phyloP scores from a whole-genome alignment of 2,329 filamentous ascomycete species.

The Cryphonectria nitschkei region DNA sequence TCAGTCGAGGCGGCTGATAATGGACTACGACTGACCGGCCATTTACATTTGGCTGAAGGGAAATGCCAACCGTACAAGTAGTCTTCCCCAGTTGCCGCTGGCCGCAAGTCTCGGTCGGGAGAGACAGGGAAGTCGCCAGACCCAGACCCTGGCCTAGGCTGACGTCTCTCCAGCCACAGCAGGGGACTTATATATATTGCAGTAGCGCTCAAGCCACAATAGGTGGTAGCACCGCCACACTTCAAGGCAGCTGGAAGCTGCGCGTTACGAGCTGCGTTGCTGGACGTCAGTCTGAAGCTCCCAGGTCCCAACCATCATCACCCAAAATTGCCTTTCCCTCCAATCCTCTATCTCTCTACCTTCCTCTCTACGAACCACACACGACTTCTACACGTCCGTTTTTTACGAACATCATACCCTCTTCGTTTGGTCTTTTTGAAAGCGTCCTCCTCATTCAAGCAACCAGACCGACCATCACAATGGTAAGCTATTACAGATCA shows the following conservation, averaged over 20 bases:
- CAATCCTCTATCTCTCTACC: not conserved
- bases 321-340: not conserved
- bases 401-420: not conserved
- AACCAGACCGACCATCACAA: conserved; percentile 21
- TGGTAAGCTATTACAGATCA: conserved; percentile 28
- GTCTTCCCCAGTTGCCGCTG: too few relatives aligned
- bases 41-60: too few relatives aligned
- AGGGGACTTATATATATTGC: not conserved
- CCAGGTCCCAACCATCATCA: conserved; percentile 6
- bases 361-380: not conserved
- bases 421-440: not conserved
- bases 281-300: conserved; percentile 18
- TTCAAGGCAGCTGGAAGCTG: conserved; percentile 23
- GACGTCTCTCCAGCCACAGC: conserved; percentile 2
- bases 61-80: too few relatives aligned
- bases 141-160: not conserved
- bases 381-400: not conserved
- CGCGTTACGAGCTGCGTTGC: conserved; percentile 18
- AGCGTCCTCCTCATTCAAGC: not conserved
- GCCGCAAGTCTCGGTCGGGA: not conserved
- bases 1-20: too few relatives aligned
- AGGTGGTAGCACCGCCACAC: conserved; percentile 17
- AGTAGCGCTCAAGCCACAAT: not conserved
- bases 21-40: too few relatives aligned
- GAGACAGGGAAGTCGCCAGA: not conserved